Evolutionary conservation across 1,139 yeast genomes (phyloP), one percentile per base, ranked within the genome.

Genomic region (Schwanniomyces etchellsii): DNA sequence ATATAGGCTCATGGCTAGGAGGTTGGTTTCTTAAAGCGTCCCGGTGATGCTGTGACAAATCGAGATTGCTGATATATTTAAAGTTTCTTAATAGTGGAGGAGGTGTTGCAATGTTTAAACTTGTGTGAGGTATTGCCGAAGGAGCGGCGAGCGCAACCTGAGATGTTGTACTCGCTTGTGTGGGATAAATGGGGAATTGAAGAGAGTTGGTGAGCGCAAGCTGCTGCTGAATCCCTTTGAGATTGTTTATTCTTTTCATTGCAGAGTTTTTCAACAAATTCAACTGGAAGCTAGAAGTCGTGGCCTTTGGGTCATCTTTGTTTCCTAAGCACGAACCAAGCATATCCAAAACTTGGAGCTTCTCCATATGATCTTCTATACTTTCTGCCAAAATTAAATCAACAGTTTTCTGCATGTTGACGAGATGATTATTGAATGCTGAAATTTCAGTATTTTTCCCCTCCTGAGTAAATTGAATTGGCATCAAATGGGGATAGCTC

Each of bases 321-420:
- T 18, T n/a, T 7, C 9, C 7, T n/a, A 18, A 18, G 9, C 9
- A 7, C 7, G 21, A 18, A n/a, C n/a, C n/a, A 18, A 18, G 7
- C 21, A 18, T 7, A n/a, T 18, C 21, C 21, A 18, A 18, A 7
- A 18, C 9, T 7, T n/a, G 7, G 21, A 18, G 9, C n/a, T 18
- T 18, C 21, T 18, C 21, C n/a, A 18, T n/a, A 18, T 18, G 7
- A 7, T 18, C 21, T 18, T 7, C 21, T 18, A 18, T 18, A 18
- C n/a, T 18, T 18, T 18, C 21, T 18, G 21, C 21, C 21, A 18
- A 18, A 18, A 18, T 7, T 7, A 18, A 7, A 7, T 18, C 21
- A 7, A 18, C 7, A 18, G 7, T 18, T 7, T 18, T 31, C 18
- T 16, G 27, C 10, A 10, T 23, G 29, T n/a, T 18, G 32, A 10